Conservation (phyloP, 1,284 basidiomycete genomes). For the Microbotryum lychnidis-dioicae region DNA sequence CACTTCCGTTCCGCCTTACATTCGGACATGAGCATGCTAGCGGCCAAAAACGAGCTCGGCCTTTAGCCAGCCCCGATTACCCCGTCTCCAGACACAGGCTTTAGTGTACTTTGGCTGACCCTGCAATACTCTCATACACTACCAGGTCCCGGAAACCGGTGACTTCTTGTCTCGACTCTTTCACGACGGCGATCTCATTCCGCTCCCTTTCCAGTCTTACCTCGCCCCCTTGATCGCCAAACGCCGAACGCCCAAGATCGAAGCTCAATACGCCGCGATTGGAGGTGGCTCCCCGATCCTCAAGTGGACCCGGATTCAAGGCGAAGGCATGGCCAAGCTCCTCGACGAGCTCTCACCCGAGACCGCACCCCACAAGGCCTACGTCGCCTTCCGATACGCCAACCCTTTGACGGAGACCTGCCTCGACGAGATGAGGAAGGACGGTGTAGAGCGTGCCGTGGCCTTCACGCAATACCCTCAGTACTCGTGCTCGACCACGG, state of each 20-base stretch:
- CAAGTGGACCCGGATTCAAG: constrained; percentile 80
- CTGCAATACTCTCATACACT: neutral
- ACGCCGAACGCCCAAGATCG: constrained; percentile 87
- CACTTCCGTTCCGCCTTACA: constrained; percentile 44
- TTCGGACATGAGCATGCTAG: neutral
- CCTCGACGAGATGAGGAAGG: constrained; percentile 72
- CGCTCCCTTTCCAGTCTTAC: constrained; percentile 80
- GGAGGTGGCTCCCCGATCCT: constrained; percentile 98
- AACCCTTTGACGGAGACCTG: constrained; percentile 79
- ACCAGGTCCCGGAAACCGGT: constrained; percentile 40
- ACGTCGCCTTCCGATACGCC: constrained; percentile 88
- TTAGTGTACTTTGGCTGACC: neutral
- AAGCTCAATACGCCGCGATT: constrained; percentile 87
- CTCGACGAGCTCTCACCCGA: constrained; percentile 87
- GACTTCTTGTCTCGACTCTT: constrained; percentile 88
- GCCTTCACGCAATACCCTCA: constrained; percentile 99
- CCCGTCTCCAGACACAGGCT: neutral
- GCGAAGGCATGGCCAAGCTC: constrained; percentile 77
- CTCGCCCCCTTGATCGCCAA: constrained; percentile 83
- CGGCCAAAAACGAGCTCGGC: neutral
- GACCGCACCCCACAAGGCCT: constrained; percentile 91
- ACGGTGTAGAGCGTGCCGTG: constrained; percentile 85
- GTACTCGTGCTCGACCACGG: constrained; percentile 96
- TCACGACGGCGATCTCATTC: constrained; percentile 90
- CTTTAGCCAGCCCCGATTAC: neutral